Evolutionary conservation across 768 basidiomycete species (phyloP).

Genomic region (Podaxis sp.): DNA sequence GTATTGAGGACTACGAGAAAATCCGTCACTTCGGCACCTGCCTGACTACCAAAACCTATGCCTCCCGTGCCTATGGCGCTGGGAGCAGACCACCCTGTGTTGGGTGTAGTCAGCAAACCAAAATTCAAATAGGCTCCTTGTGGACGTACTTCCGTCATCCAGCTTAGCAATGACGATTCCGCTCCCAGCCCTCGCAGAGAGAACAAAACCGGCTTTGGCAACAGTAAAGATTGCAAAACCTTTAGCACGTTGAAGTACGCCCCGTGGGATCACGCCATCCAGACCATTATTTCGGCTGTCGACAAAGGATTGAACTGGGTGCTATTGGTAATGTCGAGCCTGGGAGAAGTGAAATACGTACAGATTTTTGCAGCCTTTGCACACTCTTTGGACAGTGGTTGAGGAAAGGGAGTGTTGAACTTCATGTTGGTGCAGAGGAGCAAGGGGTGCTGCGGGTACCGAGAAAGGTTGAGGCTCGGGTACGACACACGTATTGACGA

Average conservation of each 20-base stretch:
- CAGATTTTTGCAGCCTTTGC: conserved; percentile 86
- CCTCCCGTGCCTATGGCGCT: conserved; percentile 94
- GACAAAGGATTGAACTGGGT: conserved; percentile 79
- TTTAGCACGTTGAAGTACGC: conserved; percentile 48
- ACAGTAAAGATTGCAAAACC: conserved; percentile 93
- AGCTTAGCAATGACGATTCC: conserved; percentile 88
- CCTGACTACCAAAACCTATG: conserved; percentile 81
- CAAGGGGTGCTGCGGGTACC: conserved; percentile 7
- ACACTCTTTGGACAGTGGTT: conserved; percentile 78
- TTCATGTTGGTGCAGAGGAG: conserved; percentile 34
- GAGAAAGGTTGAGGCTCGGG: not conserved
- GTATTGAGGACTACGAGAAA: conserved; percentile 90
- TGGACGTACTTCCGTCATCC: conserved; percentile 70
- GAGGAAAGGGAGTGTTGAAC: conserved; percentile 47
- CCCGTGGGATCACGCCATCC: conserved; percentile 64
- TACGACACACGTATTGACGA: not conserved
- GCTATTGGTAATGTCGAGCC: conserved; percentile 2
- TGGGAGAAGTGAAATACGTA: conserved; percentile 32
- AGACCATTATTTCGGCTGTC: conserved; percentile 78
- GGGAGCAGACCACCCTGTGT: conserved; percentile 86
- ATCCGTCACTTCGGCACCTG: conserved; percentile 86
- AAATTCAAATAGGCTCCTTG: conserved; percentile 5
- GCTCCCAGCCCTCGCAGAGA: conserved; percentile 81
- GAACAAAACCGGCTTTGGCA: conserved; percentile 70
- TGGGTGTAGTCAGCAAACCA: not conserved